Conservation (phyloP, 2,329 filamentous ascomycete genomes). For the Neonectria ditissima region DNA sequence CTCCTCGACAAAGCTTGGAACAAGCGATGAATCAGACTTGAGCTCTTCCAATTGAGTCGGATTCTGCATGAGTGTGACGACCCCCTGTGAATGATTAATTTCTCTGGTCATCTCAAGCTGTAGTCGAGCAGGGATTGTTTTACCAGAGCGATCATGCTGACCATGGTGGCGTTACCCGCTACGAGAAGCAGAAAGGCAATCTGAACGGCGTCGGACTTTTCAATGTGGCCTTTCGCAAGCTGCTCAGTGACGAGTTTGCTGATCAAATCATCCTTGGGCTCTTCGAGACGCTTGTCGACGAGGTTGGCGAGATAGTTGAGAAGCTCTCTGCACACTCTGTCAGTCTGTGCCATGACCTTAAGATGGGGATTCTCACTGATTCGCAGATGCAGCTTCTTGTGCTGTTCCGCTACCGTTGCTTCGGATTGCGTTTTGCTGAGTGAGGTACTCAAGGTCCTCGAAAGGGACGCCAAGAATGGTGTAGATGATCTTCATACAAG, state of each 20-base stretch:
- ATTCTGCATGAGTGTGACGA: slow-evolving; percentile 58
- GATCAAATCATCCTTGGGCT: slow-evolving; percentile 59
- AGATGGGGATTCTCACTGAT: slow-evolving; percentile 46
- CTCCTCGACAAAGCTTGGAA: slow-evolving; percentile 58
- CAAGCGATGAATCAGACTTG: slow-evolving; percentile 53
- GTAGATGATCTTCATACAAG: slow-evolving; percentile 57
- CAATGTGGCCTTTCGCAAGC: slow-evolving; percentile 52
- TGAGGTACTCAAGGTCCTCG: slow-evolving; percentile 59
- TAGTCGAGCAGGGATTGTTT: neutral
- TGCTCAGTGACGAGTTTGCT: slow-evolving; percentile 58
- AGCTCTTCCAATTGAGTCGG: slow-evolving; percentile 56
- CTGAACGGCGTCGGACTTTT: slow-evolving; percentile 57
- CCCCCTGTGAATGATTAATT: slow-evolving; percentile 47
- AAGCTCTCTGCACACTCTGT: slow-evolving; percentile 48
- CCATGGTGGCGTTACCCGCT: slow-evolving; percentile 64
- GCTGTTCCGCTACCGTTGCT: slow-evolving; percentile 61
- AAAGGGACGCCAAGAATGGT: slow-evolving; percentile 62
- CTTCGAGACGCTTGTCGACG: slow-evolving; percentile 53
- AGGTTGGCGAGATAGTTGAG: slow-evolving; percentile 58
- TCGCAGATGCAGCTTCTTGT: slow-evolving; percentile 58
- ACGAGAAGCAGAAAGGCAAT: slow-evolving; percentile 63
- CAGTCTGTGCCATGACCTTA: neutral
- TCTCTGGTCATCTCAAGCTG: neutral
- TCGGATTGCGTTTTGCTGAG: slow-evolving; percentile 59
- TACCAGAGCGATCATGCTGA: slow-evolving; percentile 62